Base-by-base conservation (phyloP, 495 filamentous ascomycete genomes). In the Penicillium verhagenii region DNA sequence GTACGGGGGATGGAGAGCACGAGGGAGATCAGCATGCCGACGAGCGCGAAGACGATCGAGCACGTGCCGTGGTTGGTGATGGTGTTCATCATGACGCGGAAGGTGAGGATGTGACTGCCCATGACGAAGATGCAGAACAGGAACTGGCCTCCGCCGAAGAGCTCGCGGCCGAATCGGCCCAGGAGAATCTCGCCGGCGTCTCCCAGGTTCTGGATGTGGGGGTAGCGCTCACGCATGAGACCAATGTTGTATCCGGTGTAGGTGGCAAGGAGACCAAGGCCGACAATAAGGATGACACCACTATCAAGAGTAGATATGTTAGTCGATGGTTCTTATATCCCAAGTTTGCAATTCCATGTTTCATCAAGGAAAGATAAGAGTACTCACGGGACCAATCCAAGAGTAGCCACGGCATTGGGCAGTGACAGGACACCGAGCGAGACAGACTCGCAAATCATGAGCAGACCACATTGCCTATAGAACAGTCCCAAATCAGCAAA, bases 161-260 rank as follows among this genome's bases (percentile, higher is more conserved):
- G 56, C 60, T 88, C 85, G 42, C 85, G 83, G 0, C 88, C 88
- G 37, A 84, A 54, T 0, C 24, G 45, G 8, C 65, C 65, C 24
- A 63, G 37, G 21, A 67, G 51, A 18, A 65, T 63, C 33, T 80
- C 70, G 11, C 84, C 84, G 8, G 81, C 86, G 60, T 92, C 86
- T 14, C 81, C 82, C 48, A 90, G 86, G 68, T 84, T 83, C 56
- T 84, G 74, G 21, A 92, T 81, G 28, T 86, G 73, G 13, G 72
- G 90, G 62, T 86, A 84, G 23, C 77, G 78, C 35, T 86, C 57
- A 63, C 89, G 89, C 60, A 91, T 85, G 60, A 90, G 86, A 24
- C 85, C 88, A 54, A 93, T 81, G 44, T 89, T 81, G 55, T 85
- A 89, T 59, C 87, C 87, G 19, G 87, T 90, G 69, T 92, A 94